Base-by-base conservation (phyloP, 768 basidiomycete genomes). In the Phylloporus rhodoxanthus region DNA sequence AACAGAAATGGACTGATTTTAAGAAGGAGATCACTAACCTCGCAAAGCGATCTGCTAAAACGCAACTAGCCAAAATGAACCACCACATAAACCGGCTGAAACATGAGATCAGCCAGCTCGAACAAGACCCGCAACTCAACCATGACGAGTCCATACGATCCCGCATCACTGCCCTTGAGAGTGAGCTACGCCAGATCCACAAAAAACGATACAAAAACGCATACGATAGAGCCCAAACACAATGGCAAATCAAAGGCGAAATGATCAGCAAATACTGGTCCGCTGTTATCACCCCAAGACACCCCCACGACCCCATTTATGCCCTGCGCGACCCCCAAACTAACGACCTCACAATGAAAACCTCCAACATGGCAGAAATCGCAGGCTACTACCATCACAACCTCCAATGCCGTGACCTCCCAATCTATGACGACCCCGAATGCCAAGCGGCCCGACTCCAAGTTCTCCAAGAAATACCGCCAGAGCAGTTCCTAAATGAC, bases 281-380 rank as follows among this genome's bases (percentile, higher is more conserved):
- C 0, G 20, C 25, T 4, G 44, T 2, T 7, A 52, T 0, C 53
- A 59, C 15, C 17, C 30, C 36, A 0, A 28, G 28, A 0, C 34
- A 15, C 25, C 62, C 60, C 0, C n/a, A 57, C 19, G 61, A 68
- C 11, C 41, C 51, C 0, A 65, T 69, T 3, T 28, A 37, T 1
- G 37, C 53, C 0, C 54, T 70, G 0, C 37, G 29, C 2, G 14
- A 52, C 21, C 50, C 48, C 0, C 9, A 2, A 0, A n/a, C 46
- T 0, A 33, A 45, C 1, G n/a, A 1, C 0, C 10, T 37, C 1
- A 33, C 28, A 0, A 30, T 8, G 0, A 10, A 47, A 0, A 65
- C 68, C 0, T 8, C 50, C 0, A 44, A 64, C n/a, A 74, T 73
- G 72, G 65, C 69, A 0, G 46, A 68, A 0, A 45, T 72, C 0